Evolutionary conservation across 495 filamentous ascomycete genomes (phyloP), one percentile per base, ranked within the genome.

Genomic region (Rusavskia elegans): DNA sequence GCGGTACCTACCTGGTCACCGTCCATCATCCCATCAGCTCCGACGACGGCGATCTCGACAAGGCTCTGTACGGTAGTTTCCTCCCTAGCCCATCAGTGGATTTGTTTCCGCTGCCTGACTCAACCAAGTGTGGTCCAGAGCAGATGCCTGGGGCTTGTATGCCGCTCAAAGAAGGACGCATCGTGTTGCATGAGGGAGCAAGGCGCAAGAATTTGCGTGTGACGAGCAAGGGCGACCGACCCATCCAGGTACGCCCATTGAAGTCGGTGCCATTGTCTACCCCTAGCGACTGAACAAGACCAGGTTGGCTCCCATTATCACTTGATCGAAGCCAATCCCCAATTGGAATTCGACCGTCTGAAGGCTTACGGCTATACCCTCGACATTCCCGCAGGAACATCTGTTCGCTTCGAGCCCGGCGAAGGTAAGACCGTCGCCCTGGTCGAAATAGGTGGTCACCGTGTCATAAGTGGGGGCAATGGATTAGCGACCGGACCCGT

Each of bases 231-330:
- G 93, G 92, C 2, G 93, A 97, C 67, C 70, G 92, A 35, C 90
- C 92, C 13, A 83, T 96, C 55, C 89, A 94, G 77, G 84, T 89
- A 53, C 27, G 64, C 27, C 10, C 27, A 29, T 29, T 11, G n/a
- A 29, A 9, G 1, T 19, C 29, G 5, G 29, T 48, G 16, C 2
- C 48, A 6, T 19, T 3, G n/a, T 41, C 13, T 19, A n/a, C 45
- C 20, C 14, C 23, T 38, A 25, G 29, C 32, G 36, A 19, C 40
- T 49, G 35, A 41, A n/a, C 19, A 29, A 9, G 44, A 29, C 21
- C 10, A 84, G 79, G 74, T 89, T 56, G 92, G 92, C 19, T 94
- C 87, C 52, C 92, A 98, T 65, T 98, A 97, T 67, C 89, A 97
- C 67, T 88, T 98, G 65, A 78, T 95, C 60, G 92, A 98, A 71